Conservation (phyloP, 257 asterid genomes). For the Mitragyna speciosa region DNA sequence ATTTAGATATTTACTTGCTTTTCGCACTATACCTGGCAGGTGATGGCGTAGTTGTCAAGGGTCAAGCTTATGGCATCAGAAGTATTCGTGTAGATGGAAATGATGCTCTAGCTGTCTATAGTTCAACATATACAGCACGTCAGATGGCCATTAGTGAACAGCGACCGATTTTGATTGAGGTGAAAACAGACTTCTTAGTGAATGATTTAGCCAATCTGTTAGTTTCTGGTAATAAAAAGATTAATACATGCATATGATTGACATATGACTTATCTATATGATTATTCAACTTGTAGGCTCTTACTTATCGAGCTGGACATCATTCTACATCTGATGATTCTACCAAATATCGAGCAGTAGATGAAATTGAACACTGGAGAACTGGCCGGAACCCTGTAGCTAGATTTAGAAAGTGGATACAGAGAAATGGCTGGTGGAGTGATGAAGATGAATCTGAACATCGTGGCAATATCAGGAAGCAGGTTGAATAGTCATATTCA, state of each 20-base stretch:
- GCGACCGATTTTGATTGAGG: slow-evolving; percentile 84
- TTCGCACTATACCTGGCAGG: slow-evolving; percentile 40
- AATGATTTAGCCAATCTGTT: too few species aligned
- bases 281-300: slow-evolving; percentile 41
- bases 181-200: slow-evolving; percentile 20
- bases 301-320: slow-evolving; percentile 84
- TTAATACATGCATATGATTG: background rate
- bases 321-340: slow-evolving; percentile 96
- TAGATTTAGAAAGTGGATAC: slow-evolving; percentile 75
- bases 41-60: slow-evolving; percentile 82
- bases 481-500: slow-evolving; percentile 40
- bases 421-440: slow-evolving; percentile 76
- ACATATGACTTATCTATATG: background rate
- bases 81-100: slow-evolving; percentile 87
- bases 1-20: background rate
- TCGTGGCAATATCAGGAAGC: slow-evolving; percentile 52
- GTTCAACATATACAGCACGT: slow-evolving; percentile 65
- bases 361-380: slow-evolving; percentile 84
- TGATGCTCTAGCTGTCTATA: slow-evolving; percentile 76
- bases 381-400: slow-evolving; percentile 54
- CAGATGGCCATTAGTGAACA: slow-evolving; percentile 70
- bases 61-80: slow-evolving; percentile 75
- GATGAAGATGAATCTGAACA: slow-evolving; percentile 61
- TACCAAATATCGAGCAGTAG: slow-evolving; percentile 65
- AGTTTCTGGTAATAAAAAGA: too few species aligned